Conservation (phyloP, 225 moss, liverwort and hornwort species). For the Rhytidiadelphus loreus region DNA sequence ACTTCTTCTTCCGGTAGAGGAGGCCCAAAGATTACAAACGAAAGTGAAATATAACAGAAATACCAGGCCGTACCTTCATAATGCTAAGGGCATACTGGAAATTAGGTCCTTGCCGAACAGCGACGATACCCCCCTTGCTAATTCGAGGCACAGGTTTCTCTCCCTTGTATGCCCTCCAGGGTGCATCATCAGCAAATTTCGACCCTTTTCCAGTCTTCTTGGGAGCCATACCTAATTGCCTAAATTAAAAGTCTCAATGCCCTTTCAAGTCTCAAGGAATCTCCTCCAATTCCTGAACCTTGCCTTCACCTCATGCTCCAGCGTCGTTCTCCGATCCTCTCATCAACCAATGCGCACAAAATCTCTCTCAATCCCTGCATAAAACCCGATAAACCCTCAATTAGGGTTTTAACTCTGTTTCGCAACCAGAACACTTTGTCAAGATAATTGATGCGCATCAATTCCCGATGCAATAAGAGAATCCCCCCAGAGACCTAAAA, state of each 20-base stretch:
- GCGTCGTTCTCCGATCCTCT: neutral
- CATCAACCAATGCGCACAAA: neutral
- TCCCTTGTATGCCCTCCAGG: conserved; percentile 70
- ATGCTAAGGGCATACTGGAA: conserved; percentile 84
- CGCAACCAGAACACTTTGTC: neutral
- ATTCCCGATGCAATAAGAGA: neutral
- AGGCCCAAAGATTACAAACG: neutral
- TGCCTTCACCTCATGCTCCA: neutral
- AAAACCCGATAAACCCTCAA: conserved; percentile 1
- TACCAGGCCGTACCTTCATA: conserved; percentile 51
- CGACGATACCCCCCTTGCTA: conserved; percentile 52
- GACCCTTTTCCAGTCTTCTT: conserved; percentile 42
- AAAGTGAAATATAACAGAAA: neutral
- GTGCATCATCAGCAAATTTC: conserved; percentile 76
- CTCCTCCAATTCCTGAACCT: neutral
- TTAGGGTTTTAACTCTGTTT: neutral
- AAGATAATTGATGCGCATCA: neutral
- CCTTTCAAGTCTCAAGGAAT: neutral
- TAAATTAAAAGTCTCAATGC: neutral
- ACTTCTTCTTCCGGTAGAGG: neutral
- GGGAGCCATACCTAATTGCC: conserved; percentile 33
- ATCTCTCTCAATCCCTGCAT: neutral
- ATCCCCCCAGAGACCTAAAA: neutral
- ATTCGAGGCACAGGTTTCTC: conserved; percentile 81
- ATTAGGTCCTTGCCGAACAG: conserved; percentile 80